Base-by-base conservation (phyloP, 306 rosid genomes). In the Fragaria nilgerrensis region DNA sequence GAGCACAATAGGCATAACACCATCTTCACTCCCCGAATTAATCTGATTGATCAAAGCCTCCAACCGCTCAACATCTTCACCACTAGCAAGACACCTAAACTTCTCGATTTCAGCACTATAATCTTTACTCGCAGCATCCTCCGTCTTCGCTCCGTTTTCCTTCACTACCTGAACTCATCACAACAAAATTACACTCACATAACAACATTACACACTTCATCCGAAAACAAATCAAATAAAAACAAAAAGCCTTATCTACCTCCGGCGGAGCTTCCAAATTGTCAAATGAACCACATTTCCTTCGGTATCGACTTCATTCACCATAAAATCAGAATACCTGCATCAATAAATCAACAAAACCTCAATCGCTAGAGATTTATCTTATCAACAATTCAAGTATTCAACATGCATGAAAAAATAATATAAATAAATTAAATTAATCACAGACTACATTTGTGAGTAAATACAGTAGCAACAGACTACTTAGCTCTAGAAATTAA, bases 251-350 rank as follows among this genome's bases (percentile, higher is more conserved):
- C 48, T 45, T 32, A 41, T 65, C 44, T 59, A 83, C 90, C 86
- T 88, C 96, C 7, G 55, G 74, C 32, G 92, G 89, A 37, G 91
- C 86, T 49, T 90, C 93, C 71, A 92, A 87, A 29, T 89, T 83
- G 63, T 85, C 86, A 95, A 73, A 43, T 79, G 92, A 83, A 86
- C 91, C 79, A 92, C 90, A 52, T 88, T 77, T 77, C 90, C 97
- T 49, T 88, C 95, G 2, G 39, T 76, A 75, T 88, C 97, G n/a
- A 95, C 98, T 90, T 95, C 97, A 17, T 95, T 85, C 43, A 95
- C 97, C 59, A 95, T 92, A 79, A 95, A 95, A 81, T 92, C 98
- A 70, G 97, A 89, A 78, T 95, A 95, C 89, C 98, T 94, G 68
- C 1, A 85, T 62, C 78, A 86, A 75, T 78, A n/a, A 27, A 85